These are phyloP conservation scores for Zymoseptoria passerinii DNA, from an alignment of 2,329 filamentous ascomycete species.

Conservation along the genomic window DNA sequence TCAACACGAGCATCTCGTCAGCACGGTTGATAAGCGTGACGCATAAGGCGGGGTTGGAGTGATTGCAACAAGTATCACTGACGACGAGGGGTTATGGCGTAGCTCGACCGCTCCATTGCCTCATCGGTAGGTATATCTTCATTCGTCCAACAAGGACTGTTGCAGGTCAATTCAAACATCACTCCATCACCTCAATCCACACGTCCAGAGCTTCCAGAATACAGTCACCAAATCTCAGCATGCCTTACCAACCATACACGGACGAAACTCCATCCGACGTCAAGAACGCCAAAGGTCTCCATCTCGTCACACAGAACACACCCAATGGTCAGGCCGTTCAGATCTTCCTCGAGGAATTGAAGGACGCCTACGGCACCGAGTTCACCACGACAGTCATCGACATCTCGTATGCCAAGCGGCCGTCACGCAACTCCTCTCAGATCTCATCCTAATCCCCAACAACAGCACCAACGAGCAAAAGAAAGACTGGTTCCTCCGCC, in stretches of 20 bases:
- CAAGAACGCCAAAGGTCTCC: constrained; percentile 44
- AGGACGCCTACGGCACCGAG: constrained; percentile 41
- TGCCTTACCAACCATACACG: constrained; percentile 37
- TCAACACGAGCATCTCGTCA: no score
- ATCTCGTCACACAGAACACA: constrained; percentile 45
- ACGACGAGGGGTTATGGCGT: not conserved
- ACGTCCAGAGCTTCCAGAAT: not conserved
- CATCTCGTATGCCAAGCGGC: constrained; percentile 27
- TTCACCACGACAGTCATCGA: constrained; percentile 44
- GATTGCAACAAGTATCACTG: not conserved
- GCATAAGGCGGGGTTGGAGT: not conserved
- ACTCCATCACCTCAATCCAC: constrained; percentile 5
- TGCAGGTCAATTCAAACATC: no score
- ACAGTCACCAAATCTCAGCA: constrained; percentile 11
- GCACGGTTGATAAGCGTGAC: not conserved
- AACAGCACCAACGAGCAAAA: constrained; percentile 45
- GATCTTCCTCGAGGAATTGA: constrained; percentile 49
- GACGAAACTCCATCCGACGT: constrained; percentile 39
- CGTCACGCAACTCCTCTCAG: not conserved
- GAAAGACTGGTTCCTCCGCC: constrained; percentile 46
- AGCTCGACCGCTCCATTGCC: not conserved
- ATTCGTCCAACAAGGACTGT: not conserved
- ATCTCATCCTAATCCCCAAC: not conserved
- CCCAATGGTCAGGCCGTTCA: constrained; percentile 47
- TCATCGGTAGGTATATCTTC: not conserved